Evolutionary conservation across 75 land plant species (phyloP).

Genomic region (Adiantum capillusveneris): DNA sequence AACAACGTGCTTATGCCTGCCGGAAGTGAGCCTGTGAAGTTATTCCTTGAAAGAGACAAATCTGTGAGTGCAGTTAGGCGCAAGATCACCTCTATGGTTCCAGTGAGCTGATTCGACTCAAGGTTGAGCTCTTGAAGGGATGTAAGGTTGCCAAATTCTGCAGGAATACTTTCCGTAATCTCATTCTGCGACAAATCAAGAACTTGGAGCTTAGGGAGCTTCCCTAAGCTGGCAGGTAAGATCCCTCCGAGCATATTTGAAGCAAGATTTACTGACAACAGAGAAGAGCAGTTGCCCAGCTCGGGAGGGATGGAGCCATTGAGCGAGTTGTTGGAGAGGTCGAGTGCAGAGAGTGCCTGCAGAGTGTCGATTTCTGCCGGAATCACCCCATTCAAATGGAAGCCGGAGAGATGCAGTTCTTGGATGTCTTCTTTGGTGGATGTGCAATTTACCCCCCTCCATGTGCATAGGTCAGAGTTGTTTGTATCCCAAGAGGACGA

Average conservation of each 20-base stretch:
- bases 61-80: slow-evolving; percentile 15
- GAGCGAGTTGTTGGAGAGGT: slow-evolving; percentile 22
- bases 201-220: slow-evolving; percentile 35
- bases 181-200: slow-evolving; percentile 63
- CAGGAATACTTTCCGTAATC: slow-evolving; percentile 41
- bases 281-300: slow-evolving; percentile 22
- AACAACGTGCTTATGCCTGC: slow-evolving; percentile 38
- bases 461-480: too few species aligned
- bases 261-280: background rate
- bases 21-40: slow-evolving; percentile 32
- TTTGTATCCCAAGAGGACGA: too few species aligned
- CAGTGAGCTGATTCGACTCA: slow-evolving; percentile 43
- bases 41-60: slow-evolving; percentile 22
- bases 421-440: too few species aligned
- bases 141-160: slow-evolving; percentile 31
- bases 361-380: slow-evolving; percentile 29
- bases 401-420: too few species aligned
- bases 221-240: slow-evolving; percentile 44
- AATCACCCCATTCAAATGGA: slow-evolving; percentile 31
- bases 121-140: slow-evolving; percentile 43
- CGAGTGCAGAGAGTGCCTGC: slow-evolving; percentile 6
- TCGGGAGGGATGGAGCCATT: slow-evolving; percentile 28
- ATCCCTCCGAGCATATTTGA: background rate
- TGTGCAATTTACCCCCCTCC: too few species aligned
- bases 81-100: slow-evolving; percentile 35